A percentile compares a stretch with the other conserved stretches of the same genome.
phyloP scores from a whole-genome alignment of 1,139 yeast species.

The Saccharomyces pastorianus region DNA sequence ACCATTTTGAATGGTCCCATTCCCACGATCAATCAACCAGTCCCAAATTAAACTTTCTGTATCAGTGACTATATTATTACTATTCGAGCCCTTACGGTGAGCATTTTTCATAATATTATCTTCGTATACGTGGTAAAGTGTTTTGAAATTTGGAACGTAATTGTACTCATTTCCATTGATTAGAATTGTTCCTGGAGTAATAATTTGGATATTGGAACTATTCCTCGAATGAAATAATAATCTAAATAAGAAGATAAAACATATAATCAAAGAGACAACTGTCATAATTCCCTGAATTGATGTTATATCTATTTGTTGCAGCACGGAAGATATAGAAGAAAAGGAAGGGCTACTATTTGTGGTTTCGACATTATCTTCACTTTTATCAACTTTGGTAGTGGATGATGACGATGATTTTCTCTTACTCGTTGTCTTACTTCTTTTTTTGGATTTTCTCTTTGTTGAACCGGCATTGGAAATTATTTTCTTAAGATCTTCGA shows the following conservation, averaged over 20 bases:
- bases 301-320: conserved; percentile 18
- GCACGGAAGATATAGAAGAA: conserved; percentile 3
- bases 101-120: conserved; percentile 30
- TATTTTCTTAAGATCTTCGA: conserved; percentile 47
- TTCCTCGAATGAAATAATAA: conserved; percentile 14
- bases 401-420: conserved; percentile 28
- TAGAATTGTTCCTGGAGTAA: conserved; percentile 20
- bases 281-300: conserved; percentile 17
- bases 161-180: conserved; percentile 41
- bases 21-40: conserved; percentile 61
- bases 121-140: conserved; percentile 36
- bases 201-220: conserved; percentile 13
- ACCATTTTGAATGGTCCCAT: conserved; percentile 18
- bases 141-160: conserved; percentile 41
- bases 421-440: conserved; percentile 15
- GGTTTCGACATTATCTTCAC: conserved; percentile 9
- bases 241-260: conserved; percentile 9
- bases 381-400: conserved; percentile 14
- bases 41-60: conserved; percentile 70
- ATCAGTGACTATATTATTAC: conserved; percentile 24
- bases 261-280: conserved; percentile 6
- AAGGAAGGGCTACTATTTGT: not conserved
- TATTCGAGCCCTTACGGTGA: conserved; percentile 3
- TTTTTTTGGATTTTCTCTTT: conserved; percentile 31
- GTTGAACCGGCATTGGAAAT: conserved; percentile 31